Percentiles rank a stretch among this genome's conserved stretches.
These are phyloP conservation scores for Pythium brachiatum DNA, from an alignment of 352 stramenopile genomes.

Conservation along the genomic window DNA sequence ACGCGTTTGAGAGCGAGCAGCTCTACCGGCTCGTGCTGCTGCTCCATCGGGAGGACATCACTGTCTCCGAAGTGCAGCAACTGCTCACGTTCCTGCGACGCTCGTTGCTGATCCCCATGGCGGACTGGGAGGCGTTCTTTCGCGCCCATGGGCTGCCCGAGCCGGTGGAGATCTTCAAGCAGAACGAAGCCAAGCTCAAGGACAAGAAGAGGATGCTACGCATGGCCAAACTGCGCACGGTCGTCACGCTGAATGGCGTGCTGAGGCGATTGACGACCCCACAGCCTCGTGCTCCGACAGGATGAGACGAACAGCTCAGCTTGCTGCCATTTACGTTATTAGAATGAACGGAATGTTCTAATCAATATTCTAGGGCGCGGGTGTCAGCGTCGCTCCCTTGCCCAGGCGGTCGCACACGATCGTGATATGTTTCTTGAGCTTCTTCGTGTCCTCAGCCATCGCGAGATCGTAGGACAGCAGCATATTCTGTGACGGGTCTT, in stretches of 20 bases:
- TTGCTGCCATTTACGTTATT: too few relatives aligned
- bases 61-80: slow-evolving; percentile 43
- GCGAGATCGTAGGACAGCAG: slow-evolving; percentile 42
- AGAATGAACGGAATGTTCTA: too few relatives aligned
- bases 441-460: slow-evolving; percentile 80
- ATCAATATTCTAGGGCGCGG: too few relatives aligned
- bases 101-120: slow-evolving; percentile 28
- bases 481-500: slow-evolving; percentile 15
- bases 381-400: slow-evolving; percentile 61
- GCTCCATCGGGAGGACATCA: slow-evolving; percentile 50
- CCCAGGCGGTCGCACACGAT: slow-evolving; percentile 87
- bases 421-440: slow-evolving; percentile 90
- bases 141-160: slow-evolving; percentile 29
- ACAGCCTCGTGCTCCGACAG: not conserved
- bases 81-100: slow-evolving; percentile 45
- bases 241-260: slow-evolving; percentile 34
- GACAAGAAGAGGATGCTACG: slow-evolving; percentile 27
- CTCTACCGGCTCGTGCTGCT: slow-evolving; percentile 45
- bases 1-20: slow-evolving; percentile 36
- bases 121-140: slow-evolving; percentile 54
- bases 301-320: not conserved
- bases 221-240: slow-evolving; percentile 28
- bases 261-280: slow-evolving; percentile 23
- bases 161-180: slow-evolving; percentile 33
- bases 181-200: slow-evolving; percentile 21